These are phyloP conservation scores for Tolypocladium paradoxum DNA, from an alignment of 2,329 filamentous ascomycete genomes.

Conservation along the genomic window DNA sequence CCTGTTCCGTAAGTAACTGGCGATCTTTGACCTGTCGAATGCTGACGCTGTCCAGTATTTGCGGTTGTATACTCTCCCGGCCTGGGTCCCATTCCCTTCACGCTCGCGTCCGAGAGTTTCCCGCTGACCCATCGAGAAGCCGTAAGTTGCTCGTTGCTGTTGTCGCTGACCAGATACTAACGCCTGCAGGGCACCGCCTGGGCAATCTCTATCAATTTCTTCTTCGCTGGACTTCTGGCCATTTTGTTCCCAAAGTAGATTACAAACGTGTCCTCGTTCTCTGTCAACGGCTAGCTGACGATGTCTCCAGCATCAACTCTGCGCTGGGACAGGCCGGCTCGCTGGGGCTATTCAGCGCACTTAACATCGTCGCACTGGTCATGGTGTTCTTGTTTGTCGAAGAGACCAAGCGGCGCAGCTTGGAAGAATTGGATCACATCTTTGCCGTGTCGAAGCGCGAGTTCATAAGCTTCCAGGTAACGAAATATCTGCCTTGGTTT, in stretches of 20 bases:
- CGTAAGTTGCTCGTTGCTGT: slow-evolving; percentile 7
- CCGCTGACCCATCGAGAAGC: slow-evolving; percentile 37
- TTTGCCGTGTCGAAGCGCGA: slow-evolving; percentile 26
- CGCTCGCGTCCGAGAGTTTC: slow-evolving; percentile 38
- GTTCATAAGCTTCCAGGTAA: slow-evolving; percentile 26
- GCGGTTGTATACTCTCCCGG: slow-evolving; percentile 30
- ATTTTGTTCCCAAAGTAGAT: slow-evolving; percentile 26
- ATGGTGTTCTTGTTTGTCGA: slow-evolving; percentile 33
- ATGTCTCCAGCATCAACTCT: slow-evolving; percentile 9
- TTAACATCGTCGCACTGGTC: slow-evolving; percentile 35
- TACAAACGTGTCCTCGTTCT: background rate
- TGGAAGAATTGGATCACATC: slow-evolving; percentile 29
- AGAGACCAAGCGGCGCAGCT: slow-evolving; percentile 28
- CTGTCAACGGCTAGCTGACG: background rate
- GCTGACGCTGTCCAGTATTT: slow-evolving; percentile 18
- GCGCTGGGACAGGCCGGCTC: slow-evolving; percentile 20
- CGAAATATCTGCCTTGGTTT: slow-evolving; percentile 24
- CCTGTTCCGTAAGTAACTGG: slow-evolving; percentile 15
- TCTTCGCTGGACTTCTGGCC: slow-evolving; percentile 34
- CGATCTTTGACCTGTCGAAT: background rate
- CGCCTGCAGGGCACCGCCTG: slow-evolving; percentile 29
- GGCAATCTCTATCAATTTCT: slow-evolving; percentile 35
- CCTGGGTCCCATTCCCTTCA: slow-evolving; percentile 36
- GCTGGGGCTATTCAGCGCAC: slow-evolving; percentile 33
- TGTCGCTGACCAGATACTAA: slow-evolving; percentile 1